phyloP scores from a whole-genome alignment of 805 yeast genomes.

The Clavispora asparagi region DNA sequence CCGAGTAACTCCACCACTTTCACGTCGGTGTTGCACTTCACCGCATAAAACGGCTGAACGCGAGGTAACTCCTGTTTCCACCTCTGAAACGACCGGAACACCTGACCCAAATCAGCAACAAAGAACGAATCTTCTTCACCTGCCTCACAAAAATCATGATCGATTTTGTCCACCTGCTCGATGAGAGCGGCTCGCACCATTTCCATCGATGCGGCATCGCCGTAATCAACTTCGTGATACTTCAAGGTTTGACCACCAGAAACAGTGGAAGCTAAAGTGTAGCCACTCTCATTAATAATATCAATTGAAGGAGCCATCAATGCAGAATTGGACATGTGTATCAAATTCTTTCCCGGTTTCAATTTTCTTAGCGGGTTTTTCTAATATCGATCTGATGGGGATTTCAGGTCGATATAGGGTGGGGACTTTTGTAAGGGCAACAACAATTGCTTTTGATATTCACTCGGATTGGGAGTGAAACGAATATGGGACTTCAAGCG shows the following conservation, averaged over 20 bases:
- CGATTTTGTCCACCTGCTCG: constrained; percentile 38
- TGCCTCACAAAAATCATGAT: constrained; percentile 56
- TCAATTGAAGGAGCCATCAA: constrained; percentile 21
- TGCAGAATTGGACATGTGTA: neutral
- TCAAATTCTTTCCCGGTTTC: neutral
- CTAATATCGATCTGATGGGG: neutral
- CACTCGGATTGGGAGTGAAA: constrained; percentile 21
- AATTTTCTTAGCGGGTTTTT: neutral
- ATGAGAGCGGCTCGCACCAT: constrained; percentile 37
- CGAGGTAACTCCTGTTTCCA: constrained; percentile 69
- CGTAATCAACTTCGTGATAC: neutral
- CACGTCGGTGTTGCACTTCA: constrained; percentile 82
- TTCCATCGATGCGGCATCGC: constrained; percentile 2
- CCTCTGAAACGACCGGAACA: constrained; percentile 51
- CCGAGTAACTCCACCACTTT: constrained; percentile 55
- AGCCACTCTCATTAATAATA: constrained; percentile 3
- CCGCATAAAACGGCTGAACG: constrained; percentile 87
- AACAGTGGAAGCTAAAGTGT: neutral
- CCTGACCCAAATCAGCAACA: constrained; percentile 77
- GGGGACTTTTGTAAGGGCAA: neutral
- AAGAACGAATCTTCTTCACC: constrained; percentile 85
- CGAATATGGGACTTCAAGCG: constrained; percentile 34
- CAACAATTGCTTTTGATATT: neutral
- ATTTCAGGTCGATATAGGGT: neutral
- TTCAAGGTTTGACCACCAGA: neutral